These are phyloP conservation scores for Heterobasidion annosum DNA, from an alignment of 1,284 basidiomycete genomes.

Conservation along the genomic window DNA sequence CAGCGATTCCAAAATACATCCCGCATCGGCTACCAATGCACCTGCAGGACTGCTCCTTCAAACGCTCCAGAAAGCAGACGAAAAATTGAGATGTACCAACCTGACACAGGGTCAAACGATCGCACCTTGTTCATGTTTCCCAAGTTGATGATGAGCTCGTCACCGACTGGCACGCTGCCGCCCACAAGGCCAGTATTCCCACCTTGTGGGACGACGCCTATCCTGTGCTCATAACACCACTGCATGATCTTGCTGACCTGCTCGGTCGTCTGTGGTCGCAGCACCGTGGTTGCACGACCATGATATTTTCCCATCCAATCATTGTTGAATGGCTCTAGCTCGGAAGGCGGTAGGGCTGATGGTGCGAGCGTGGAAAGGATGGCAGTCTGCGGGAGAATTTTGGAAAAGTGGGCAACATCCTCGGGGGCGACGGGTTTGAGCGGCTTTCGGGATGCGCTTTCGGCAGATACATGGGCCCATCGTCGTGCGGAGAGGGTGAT, in stretches of 20 bases:
- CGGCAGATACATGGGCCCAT: not conserved
- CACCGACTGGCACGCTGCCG: constrained; percentile 86
- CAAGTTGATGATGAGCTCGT: constrained; percentile 86
- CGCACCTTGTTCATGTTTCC: constrained; percentile 81
- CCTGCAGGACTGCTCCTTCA: constrained; percentile 29
- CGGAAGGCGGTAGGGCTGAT: constrained; percentile 38
- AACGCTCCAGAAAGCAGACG: constrained; percentile 8
- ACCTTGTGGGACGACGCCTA: constrained; percentile 93
- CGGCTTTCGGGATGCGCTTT: constrained; percentile 1
- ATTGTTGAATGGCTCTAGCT: constrained; percentile 78
- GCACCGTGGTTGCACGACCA: constrained; percentile 76
- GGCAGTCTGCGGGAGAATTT: constrained; percentile 47
- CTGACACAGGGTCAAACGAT: constrained; percentile 88
- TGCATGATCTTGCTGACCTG: constrained; percentile 86
- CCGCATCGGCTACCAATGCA: constrained; percentile 77
- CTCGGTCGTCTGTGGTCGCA: constrained; percentile 83
- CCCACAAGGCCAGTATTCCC: constrained; percentile 98
- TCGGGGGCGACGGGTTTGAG: constrained; percentile 39
- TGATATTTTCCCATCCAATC: constrained; percentile 99
- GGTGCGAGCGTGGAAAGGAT: constrained; percentile 61
- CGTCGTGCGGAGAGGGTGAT: not conserved
- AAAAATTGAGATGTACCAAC: constrained; percentile 28
- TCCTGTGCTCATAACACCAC: constrained; percentile 72
- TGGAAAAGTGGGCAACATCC: constrained; percentile 56
- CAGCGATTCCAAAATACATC: constrained; percentile 89